Evolutionary conservation across 371 early-diverging fungal genomes (phyloP), one percentile per base, ranked within the genome.

Genomic region (Lichtheimia ornata): DNA sequence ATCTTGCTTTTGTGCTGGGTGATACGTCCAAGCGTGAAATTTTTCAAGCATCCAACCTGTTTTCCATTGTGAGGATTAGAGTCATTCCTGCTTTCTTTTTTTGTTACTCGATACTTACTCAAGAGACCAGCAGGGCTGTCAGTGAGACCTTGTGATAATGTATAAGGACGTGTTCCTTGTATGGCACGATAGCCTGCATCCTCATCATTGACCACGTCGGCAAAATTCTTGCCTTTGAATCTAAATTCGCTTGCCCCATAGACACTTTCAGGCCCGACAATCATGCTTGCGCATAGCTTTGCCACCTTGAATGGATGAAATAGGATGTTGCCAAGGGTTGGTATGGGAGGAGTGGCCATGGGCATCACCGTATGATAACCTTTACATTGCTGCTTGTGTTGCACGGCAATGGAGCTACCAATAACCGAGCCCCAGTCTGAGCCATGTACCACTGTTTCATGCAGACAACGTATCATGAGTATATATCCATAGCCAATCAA

Each of bases 31-130:
- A 4, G 64, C 63, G 44, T 81, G 79, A 50, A 84, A 84, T 59
- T 87, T 88, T 59, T 91, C 91, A 11, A 79, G 69, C 68, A 91
- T 66, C 88, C 88, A 91, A 2, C 83, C 76, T 77, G 43, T 28
- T 13, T 44, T 24, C 1, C 12, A 43, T 24, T 28, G 42, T 6
- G 1, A 27, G 18, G 28, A 22, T 6, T 24, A 6, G 11, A 13
- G 4, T 5, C 45, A n/a, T 18, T 45, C 13, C 4, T 45, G 17
- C 45, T 45, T 11, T 18, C 5, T 5, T 18, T 56, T 61, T 58
- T 49, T 20, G 62, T 22, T 14, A 65, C 7, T 14, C 22, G 25
- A 18, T 47, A 1, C n/a, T 47, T 56, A 71, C 71, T 72, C 53
- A 83, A 54, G 50, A 87, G 62, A 1, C 87, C 88, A 12, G 84